Conservation (phyloP, 495 filamentous ascomycete genomes). For the Penicillium verhagenii region DNA sequence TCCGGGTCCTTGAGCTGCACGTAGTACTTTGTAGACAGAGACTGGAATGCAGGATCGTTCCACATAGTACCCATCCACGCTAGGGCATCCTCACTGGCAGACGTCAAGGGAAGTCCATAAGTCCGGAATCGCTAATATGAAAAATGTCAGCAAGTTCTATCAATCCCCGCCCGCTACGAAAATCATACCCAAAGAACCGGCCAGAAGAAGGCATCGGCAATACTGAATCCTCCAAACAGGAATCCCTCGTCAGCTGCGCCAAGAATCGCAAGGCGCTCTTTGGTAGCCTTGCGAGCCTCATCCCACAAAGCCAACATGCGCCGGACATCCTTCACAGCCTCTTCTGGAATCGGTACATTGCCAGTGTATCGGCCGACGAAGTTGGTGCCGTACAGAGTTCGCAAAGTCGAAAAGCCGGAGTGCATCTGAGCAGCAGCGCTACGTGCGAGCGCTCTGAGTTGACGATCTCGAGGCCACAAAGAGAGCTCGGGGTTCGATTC, state of each 20-base stretch:
- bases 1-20: slow-evolving; percentile 39
- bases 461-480: slow-evolving; percentile 46
- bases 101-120: slow-evolving; percentile 41
- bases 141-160: background rate
- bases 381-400: slow-evolving; percentile 45
- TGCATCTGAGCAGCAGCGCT: slow-evolving; percentile 56
- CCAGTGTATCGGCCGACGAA: slow-evolving; percentile 39
- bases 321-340: slow-evolving; percentile 27
- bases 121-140: slow-evolving; percentile 43
- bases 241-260: slow-evolving; percentile 25
- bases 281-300: slow-evolving; percentile 17
- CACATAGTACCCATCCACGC: slow-evolving; percentile 49
- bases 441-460: slow-evolving; percentile 49
- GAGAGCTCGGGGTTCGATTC: slow-evolving; percentile 41
- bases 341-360: slow-evolving; percentile 27
- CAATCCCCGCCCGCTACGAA: background rate
- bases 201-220: slow-evolving; percentile 40
- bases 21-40: slow-evolving; percentile 33
- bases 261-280: slow-evolving; percentile 20
- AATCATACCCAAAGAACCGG: slow-evolving; percentile 38
- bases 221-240: slow-evolving; percentile 34
- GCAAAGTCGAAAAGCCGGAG: slow-evolving; percentile 46
- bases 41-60: slow-evolving; percentile 40
- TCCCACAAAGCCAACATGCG: slow-evolving; percentile 26
- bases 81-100: slow-evolving; percentile 35